Base-by-base conservation (phyloP, 129 eudicot genomes). In the Smallanthus sonchifolius region DNA sequence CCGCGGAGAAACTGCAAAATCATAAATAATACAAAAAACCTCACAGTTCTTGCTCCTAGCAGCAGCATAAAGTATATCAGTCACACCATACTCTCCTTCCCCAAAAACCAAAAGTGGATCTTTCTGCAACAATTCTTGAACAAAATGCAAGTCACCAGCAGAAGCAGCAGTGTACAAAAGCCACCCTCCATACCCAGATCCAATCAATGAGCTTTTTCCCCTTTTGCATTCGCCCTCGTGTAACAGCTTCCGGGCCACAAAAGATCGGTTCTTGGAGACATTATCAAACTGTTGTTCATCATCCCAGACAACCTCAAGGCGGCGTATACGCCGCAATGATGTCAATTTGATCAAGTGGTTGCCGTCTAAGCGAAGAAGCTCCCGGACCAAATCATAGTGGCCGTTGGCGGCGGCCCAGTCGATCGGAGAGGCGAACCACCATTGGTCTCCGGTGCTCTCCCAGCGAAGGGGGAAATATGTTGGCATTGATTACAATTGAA, bases 401-500 rank as follows among this genome's bases (percentile, higher is more conserved):
- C 98, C 98, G 74, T 94, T 94, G 10, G 98, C 98, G 5, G 98
- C 97, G 0, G 98, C 98, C 83, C 85, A 94, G 19, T 94, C 98
- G 30, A 94, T 86, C n/a, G 98, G 98, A 42, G 97, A 84, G 16
- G 93, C 98, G 32, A 84, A 94, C 98, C 98, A 94, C 98, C 98
- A 94, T 16, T 88, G 96, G 59, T 94, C 98, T 7, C 98, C 98
- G 8, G 98, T 94, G 83, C 98, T 90, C 78, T 90, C 97, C 98
- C 98, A 94, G 11, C 97, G 56, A 9, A 94, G 91, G 4, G 98
- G 97, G 54, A 94, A 94, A 79, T 90, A 81, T 28, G 84, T 79
- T 4, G 96, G 84, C 98, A 87, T 89, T 70, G 65, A 66, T 35
- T 20, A 51, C 10, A 0, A 4, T 14, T 10, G n/a, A 30, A 14